Base-by-base conservation (phyloP, 2,329 filamentous ascomycete genomes). In the Monosporascus sp. region DNA sequence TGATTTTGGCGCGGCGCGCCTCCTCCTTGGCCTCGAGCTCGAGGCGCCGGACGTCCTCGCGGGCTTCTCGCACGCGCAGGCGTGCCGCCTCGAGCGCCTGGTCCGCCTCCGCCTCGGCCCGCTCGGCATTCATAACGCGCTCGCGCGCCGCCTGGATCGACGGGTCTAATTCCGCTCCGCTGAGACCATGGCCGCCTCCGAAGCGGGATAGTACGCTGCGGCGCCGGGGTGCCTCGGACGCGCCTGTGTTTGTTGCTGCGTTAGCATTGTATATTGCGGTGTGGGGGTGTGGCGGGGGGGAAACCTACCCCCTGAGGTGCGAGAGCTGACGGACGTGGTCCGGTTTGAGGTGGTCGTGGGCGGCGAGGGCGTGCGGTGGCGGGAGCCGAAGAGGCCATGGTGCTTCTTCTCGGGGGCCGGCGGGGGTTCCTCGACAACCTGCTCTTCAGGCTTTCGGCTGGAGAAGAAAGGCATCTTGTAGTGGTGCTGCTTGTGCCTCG, bases 21-120 rank as follows among this genome's bases (percentile, higher is more conserved):
- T 87, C 83, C 69, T 86, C 84, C 60, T 76, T 77, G 1, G 85
- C 85, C 71, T 89, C 86, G 50, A 76, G 67, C 73, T 88, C 86
- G 4, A 89, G 70, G 15, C 75, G 70, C 70, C 78, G 81, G 2
- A 87, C 82, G 56, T 88, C 78, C 46, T 84, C 84, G 35, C 80
- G 74, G 0, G 86, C 86, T 58, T 86, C 82, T 26, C 78, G 75
- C 0, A 87, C 86, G 2, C 80, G 79, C 35, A 74, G 63, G 51
- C 80, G 74, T 0, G 85, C 84, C 8, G 80, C 75, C 9, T 78
- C 73, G 15, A 88, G 68, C 0, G 85, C 86, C 2, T 79, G 74
- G 60, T 88, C 86, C 0, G 86, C 86, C 18, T 88, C 83, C 7
- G 73, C 70, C 70, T 89, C 86, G 0, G 85, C 83, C 0, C 71